Percentiles rank a stretch among this genome's conserved stretches.
Conservation (phyloP, 805 yeast species). For the Candida michaelii region DNA sequence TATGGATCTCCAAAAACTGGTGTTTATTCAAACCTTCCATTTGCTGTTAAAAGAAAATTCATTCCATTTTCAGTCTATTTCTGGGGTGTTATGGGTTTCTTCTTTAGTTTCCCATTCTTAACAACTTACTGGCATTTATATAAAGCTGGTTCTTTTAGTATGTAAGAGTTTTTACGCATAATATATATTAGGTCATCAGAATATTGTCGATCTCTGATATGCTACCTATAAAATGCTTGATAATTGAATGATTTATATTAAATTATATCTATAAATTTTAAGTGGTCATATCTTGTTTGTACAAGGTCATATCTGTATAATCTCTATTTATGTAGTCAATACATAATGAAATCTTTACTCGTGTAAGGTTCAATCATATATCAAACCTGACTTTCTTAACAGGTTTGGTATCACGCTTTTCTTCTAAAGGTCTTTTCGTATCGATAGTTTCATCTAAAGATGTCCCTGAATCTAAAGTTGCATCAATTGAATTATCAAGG, state of each 20-base stretch:
- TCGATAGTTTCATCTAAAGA: background rate
- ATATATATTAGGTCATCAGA: constrained; percentile 2
- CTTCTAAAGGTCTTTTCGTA: constrained; percentile 18
- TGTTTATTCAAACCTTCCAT: constrained; percentile 89
- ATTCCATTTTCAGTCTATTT: constrained; percentile 83
- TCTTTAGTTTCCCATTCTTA: constrained; percentile 65
- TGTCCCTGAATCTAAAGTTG: background rate
- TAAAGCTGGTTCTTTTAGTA: constrained; percentile 67
- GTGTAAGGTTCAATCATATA: background rate
- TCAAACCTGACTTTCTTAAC: constrained; percentile 36
- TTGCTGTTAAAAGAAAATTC: constrained; percentile 84
- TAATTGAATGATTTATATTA: too few species aligned
- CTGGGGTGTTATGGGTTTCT: constrained; percentile 67
- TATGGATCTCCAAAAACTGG: constrained; percentile 53
- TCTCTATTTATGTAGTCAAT: background rate
- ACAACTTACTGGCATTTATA: constrained; percentile 78
- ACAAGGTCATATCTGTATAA: too few species aligned
- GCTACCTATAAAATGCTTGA: too few species aligned
- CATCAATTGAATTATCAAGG: constrained; percentile 11
- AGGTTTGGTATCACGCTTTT: constrained; percentile 3
- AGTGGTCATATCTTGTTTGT: too few species aligned
- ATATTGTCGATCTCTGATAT: too few species aligned
- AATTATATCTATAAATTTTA: too few species aligned
- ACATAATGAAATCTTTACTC: too few species aligned
- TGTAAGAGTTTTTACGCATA: constrained; percentile 8